Evolutionary conservation across 352 stramenopile species (phyloP), one percentile per base, ranked within the genome.

Genomic region (Phytophthora tentaculata): DNA sequence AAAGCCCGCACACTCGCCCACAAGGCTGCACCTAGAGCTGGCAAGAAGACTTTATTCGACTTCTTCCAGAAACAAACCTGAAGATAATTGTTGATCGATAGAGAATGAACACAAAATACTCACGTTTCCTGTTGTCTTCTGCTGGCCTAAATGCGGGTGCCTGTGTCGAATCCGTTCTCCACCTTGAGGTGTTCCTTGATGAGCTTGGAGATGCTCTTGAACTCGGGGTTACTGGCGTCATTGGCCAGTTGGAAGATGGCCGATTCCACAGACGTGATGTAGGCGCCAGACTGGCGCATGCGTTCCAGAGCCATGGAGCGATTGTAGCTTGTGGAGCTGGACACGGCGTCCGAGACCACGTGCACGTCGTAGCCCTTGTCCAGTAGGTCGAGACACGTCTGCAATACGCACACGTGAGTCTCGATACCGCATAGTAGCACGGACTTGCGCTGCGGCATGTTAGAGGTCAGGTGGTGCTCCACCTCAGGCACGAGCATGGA

Each of bases 361-460:
- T 99, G 97, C 9, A 99, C 97, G 59, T 99, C 92, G 59, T 97
- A 97, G n/a, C 95, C 97, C 32, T 93, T 79, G 56, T 98, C 95
- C 19, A 99, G 70, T 44, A 99, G 77, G 76, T 99, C 97, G 29
- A 99, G 77, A 52, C 86, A 96, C 29, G 97, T 99, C 84, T 99
- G 97, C 66, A 98, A 87, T 17, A 98, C 90, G 58, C 94, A 98
- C 49, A 98, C 94, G 62, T 98, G 83, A 62, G 84, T 89, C 81
- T 99, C 97, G 53, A 99, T 99, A 23, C 97, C 97, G 45, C 98
- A 98, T n/a, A 99, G 77, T 35, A 98, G 84, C 47, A 97, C 86
- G 7, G 90, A 96, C 69, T 80, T 92, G 69, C 81, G 83, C 56
- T 85, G 66, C 19, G 67, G 64, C 55, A 80, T 74, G 39, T 69